phyloP scores from a whole-genome alignment of 345 rosid genomes.

The Litchi chinensis region DNA sequence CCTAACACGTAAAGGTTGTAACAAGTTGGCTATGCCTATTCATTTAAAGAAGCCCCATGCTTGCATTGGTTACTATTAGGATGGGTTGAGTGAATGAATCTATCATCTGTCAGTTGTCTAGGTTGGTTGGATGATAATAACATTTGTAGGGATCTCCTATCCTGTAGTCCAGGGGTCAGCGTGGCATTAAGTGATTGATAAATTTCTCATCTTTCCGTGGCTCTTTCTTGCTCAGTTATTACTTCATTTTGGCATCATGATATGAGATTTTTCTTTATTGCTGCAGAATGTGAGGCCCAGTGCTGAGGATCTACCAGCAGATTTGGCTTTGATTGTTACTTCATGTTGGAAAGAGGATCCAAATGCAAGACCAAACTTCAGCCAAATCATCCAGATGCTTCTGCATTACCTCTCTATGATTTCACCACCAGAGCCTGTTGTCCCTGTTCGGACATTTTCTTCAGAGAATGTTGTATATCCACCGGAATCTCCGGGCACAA shows the following conservation, averaged over 20 bases:
- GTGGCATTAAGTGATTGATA: constrained; percentile 1
- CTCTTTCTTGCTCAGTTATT: neutral
- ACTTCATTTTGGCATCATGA: neutral
- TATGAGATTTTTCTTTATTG: constrained; percentile 14
- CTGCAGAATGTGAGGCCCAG: constrained; percentile 87
- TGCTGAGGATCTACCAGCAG: constrained; percentile 77
- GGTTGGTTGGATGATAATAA: neutral
- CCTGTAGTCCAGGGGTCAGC: neutral
- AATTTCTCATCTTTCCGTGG: neutral
- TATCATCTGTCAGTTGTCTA: neutral
- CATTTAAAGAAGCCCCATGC: neutral
- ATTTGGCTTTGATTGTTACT: constrained; percentile 71
- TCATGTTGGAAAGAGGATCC: constrained; percentile 99
- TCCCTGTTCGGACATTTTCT: constrained; percentile 51
- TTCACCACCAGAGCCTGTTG: constrained; percentile 54
- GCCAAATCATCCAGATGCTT: constrained; percentile 84
- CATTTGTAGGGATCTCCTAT: neutral
- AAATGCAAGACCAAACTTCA: constrained; percentile 80
- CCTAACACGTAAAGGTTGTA: neutral
- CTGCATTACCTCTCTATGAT: constrained; percentile 61
- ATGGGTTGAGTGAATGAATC: neutral
- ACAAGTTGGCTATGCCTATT: neutral
- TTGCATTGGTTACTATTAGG: neutral
- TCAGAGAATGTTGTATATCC: constrained; percentile 67
- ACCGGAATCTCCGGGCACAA: constrained; percentile 89